Evolutionary conservation across 1,284 basidiomycete genomes (phyloP).

Genomic region (Tilletia walkeri): DNA sequence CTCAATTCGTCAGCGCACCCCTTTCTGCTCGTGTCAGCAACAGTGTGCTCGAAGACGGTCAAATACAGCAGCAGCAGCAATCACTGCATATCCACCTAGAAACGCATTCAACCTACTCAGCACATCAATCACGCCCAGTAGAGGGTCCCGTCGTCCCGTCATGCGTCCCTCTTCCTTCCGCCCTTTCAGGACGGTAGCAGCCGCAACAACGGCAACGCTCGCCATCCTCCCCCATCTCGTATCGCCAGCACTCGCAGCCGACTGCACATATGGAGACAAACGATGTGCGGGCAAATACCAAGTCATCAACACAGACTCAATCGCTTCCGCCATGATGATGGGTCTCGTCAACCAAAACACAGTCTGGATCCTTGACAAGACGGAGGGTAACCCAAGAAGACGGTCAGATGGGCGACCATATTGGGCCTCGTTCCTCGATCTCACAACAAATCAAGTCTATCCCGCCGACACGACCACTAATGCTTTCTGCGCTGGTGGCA

Average conservation of each 20-base stretch:
- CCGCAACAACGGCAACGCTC: slow-evolving; percentile 28
- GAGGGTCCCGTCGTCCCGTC: slow-evolving; percentile 18
- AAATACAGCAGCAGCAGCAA: no score
- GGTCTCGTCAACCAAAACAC: slow-evolving; percentile 50
- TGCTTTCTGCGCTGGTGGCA: slow-evolving; percentile 56
- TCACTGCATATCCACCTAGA: no score
- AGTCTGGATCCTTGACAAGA: slow-evolving; percentile 57
- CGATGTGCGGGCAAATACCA: slow-evolving; percentile 37
- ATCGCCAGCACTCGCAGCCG: neutral
- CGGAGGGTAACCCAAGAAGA: slow-evolving; percentile 53
- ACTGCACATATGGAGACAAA: slow-evolving; percentile 6
- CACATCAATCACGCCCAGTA: no score
- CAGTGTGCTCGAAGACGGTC: no score
- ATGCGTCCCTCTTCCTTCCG: slow-evolving; percentile 22
- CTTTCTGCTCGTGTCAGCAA: no score
- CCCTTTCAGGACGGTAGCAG: slow-evolving; percentile 23
- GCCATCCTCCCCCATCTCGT: slow-evolving; percentile 24
- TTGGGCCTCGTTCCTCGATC: slow-evolving; percentile 47
- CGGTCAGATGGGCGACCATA: slow-evolving; percentile 38
- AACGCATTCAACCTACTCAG: no score
- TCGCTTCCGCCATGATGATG: slow-evolving; percentile 55
- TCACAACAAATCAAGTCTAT: slow-evolving; percentile 41
- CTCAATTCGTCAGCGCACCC: neutral
- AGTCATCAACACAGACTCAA: slow-evolving; percentile 42
- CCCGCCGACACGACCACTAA: slow-evolving; percentile 53